Evolutionary conservation across 495 filamentous ascomycete species (phyloP).

Genomic region (Pyrenula massariospora): DNA sequence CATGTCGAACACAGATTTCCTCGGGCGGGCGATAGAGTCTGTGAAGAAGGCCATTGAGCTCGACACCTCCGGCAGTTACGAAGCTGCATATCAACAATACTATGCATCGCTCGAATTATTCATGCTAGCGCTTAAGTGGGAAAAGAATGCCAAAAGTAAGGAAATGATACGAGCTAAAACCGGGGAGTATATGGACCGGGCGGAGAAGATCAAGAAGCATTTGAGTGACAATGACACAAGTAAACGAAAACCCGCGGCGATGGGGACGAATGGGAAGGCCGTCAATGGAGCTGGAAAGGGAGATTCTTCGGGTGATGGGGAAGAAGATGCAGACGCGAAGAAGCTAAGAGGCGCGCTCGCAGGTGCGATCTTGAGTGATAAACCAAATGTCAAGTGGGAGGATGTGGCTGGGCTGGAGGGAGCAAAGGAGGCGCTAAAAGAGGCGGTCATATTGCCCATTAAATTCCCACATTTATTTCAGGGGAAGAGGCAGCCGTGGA

Average conservation of each 20-base stretch:
- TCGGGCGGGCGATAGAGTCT: slow-evolving; percentile 85
- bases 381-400: slow-evolving; percentile 93
- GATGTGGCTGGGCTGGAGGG: slow-evolving; percentile 94
- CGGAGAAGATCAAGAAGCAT: slow-evolving; percentile 92
- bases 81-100: slow-evolving; percentile 90
- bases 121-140: slow-evolving; percentile 95
- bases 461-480: slow-evolving; percentile 96
- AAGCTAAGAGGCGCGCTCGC: slow-evolving; percentile 83
- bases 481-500: slow-evolving; percentile 97
- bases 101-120: slow-evolving; percentile 89
- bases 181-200: slow-evolving; percentile 93
- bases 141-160: slow-evolving; percentile 92
- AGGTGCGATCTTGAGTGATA: slow-evolving; percentile 86
- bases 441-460: slow-evolving; percentile 92
- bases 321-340: slow-evolving; percentile 77
- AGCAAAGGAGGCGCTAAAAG: slow-evolving; percentile 94
- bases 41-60: slow-evolving; percentile 96
- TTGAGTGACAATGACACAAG: slow-evolving; percentile 60
- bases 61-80: slow-evolving; percentile 91
- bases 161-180: slow-evolving; percentile 92
- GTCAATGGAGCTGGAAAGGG: slow-evolving; percentile 57
- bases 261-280: slow-evolving; percentile 77
- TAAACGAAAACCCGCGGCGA: slow-evolving; percentile 65
- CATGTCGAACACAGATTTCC: slow-evolving; percentile 97
- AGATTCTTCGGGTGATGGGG: slow-evolving; percentile 52